These are phyloP conservation scores for Yarrowia sp. DNA, from an alignment of 805 yeast genomes.

Conservation along the genomic window DNA sequence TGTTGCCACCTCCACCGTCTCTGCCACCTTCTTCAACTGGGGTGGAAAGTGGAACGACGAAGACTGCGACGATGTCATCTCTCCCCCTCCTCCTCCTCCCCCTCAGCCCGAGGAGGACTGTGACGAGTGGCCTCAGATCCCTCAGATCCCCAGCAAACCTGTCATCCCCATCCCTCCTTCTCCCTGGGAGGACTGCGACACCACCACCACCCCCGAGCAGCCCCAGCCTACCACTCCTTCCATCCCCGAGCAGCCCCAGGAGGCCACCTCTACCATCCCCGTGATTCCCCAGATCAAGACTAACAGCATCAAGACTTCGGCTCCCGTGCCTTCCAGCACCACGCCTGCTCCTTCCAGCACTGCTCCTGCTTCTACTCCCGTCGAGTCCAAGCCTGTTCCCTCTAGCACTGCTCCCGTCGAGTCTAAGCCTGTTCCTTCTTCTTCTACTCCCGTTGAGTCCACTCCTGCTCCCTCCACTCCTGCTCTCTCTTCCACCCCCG, in stretches of 20 bases:
- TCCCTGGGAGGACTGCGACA: no score
- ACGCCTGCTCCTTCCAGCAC: slow-evolving; percentile 21
- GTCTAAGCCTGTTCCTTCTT: not conserved
- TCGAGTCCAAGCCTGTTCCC: not conserved
- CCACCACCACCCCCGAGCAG: not conserved
- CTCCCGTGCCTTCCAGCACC: slow-evolving; percentile 8
- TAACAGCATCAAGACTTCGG: no score
- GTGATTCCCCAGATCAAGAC: not conserved
- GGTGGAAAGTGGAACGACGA: not conserved
- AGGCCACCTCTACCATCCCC: no score
- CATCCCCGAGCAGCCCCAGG: not conserved
- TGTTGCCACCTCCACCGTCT: slow-evolving; percentile 26
- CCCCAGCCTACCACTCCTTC: not conserved
- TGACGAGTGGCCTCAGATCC: not conserved
- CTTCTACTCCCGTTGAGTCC: not conserved
- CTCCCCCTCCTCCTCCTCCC: slow-evolving; percentile 1
- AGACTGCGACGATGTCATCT: slow-evolving; percentile 3
- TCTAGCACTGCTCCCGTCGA: slow-evolving; percentile 1
- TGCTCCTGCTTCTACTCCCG: not conserved
- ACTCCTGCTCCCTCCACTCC: slow-evolving; percentile 6
- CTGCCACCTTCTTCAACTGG: slow-evolving; percentile 5
- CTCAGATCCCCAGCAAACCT: not conserved
- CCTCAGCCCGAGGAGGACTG: slow-evolving; percentile 17
- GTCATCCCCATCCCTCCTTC: not conserved
- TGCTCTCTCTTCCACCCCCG: not conserved